Evolutionary conservation across 805 yeast genomes (phyloP), one percentile per base, ranked within the genome.

Genomic region (Starmera pachycereana): DNA sequence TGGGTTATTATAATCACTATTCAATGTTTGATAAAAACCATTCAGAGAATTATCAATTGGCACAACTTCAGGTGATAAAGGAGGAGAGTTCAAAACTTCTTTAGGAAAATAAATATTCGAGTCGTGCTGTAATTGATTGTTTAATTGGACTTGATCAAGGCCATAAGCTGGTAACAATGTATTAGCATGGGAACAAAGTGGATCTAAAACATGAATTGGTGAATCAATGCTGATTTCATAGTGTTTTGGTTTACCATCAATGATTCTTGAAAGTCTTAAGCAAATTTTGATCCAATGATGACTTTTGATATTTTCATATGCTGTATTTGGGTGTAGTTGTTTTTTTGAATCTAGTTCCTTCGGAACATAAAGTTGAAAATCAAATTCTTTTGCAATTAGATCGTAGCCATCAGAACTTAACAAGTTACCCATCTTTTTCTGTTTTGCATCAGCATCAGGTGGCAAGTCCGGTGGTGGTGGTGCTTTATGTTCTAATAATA

Each of bases 281-380:
- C 95, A 82, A 12, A 92, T 72, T 61, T 92, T 92, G 52, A 92
- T 78, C 97, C 98, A 92, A 62, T 92, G 99, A 52, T 85, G 90
- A 7, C 92, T 72, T 61, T 87, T 89, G 45, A 92, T 87, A 50
- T 78, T 78, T 19, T 72, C 75, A 49, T 72, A 81, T 3, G 85
- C 76, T 0, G 96, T 85, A 59, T 92, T 95, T 2, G 97, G 96
- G 52, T 87, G 96, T 27, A 82, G 60, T 42, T 65, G 68, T 40
- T 68, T 71, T 36, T 72, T 71, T 19, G 72, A 73, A 39, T 72
- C 72, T 42, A 86, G 66, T 38, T 65, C 64, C 45, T 77, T 76
- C 2, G 97, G 97, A 18, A 92, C 81, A 47, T 71, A 82, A n/a
- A 88, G 76, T 60, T 84, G 87, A 56, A 86, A 85, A 52, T 87